Percentiles rank a stretch among this genome's conserved stretches.
Evolutionary conservation across 1,139 yeast species (phyloP).

Genomic region (Yamadazyma atmosphaerica): DNA sequence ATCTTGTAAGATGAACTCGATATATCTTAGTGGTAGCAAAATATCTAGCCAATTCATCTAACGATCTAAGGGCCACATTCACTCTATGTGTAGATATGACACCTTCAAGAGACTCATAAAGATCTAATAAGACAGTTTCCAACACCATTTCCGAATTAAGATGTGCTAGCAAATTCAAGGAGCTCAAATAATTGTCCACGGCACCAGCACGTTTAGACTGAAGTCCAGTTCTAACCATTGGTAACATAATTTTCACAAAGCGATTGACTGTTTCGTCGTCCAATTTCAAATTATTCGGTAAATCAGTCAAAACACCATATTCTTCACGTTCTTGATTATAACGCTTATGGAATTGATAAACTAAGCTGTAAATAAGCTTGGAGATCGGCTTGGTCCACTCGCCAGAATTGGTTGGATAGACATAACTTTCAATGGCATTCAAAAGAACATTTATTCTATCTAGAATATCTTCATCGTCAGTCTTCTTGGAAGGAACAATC

Average conservation of each 20-base stretch:
- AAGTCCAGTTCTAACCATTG: constrained; percentile 67
- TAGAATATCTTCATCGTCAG: constrained; percentile 48
- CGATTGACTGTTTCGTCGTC: constrained; percentile 39
- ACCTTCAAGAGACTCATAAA: constrained; percentile 81
- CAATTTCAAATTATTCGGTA: constrained; percentile 51
- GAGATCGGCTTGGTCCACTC: constrained; percentile 79
- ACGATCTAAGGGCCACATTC: constrained; percentile 66
- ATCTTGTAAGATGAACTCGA: constrained; percentile 76
- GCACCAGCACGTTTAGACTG: constrained; percentile 70
- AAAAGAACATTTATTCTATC: constrained; percentile 55
- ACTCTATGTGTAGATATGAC: constrained; percentile 85
- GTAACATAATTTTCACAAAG: constrained; percentile 59
- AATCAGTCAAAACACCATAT: constrained; percentile 38
- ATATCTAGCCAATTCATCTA: constrained; percentile 66
- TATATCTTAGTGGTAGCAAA: constrained; percentile 66
- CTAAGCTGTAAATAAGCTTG: constrained; percentile 56
- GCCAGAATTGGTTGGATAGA: constrained; percentile 90
- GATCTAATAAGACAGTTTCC: constrained; percentile 67
- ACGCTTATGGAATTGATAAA: constrained; percentile 61
- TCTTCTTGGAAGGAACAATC: constrained; percentile 48
- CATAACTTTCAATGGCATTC: constrained; percentile 77
- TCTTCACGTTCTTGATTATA: constrained; percentile 46
- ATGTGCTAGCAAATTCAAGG: constrained; percentile 65
- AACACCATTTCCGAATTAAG: constrained; percentile 62
- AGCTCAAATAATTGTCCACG: constrained; percentile 58